Conservation (phyloP, 441 rosid species). For the Hura crepitans region DNA sequence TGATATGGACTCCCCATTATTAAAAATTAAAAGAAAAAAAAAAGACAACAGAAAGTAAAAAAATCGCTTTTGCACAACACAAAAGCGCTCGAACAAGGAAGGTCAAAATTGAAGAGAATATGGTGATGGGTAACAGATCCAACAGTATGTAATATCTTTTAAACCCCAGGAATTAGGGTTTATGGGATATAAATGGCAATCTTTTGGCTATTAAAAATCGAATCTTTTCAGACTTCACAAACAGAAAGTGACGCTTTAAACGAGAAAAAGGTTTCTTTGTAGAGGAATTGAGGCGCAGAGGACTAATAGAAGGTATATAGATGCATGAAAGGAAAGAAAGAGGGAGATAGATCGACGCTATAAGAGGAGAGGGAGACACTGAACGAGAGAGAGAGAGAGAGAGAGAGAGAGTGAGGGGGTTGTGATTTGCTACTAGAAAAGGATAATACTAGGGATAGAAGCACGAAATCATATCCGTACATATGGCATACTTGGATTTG, state of each 20-base stretch:
- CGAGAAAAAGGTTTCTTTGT: not conserved
- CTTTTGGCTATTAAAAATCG: not conserved
- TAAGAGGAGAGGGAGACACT: no score
- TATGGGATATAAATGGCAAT: not conserved
- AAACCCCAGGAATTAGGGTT: slow-evolving; percentile 19
- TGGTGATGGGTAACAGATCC: slow-evolving; percentile 1
- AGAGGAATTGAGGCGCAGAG: not conserved
- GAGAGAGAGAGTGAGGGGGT: not conserved
- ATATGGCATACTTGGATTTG: not conserved
- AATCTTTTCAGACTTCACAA: not conserved
- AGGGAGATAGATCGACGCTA: no score
- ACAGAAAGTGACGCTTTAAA: not conserved
- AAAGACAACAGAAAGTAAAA: not conserved
- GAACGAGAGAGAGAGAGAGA: not conserved
- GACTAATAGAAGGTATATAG: not conserved
- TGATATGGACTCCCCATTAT: slow-evolving; percentile 54
- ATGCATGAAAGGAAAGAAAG: not conserved
- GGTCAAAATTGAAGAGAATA: slow-evolving; percentile 6
- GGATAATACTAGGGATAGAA: slow-evolving; percentile 9
- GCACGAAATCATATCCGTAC: slow-evolving; percentile 19
- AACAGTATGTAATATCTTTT: not conserved
- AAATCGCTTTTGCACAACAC: slow-evolving; percentile 18
- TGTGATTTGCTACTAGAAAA: slow-evolving; percentile 6
- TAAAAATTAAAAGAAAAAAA: not conserved
- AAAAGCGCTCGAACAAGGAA: slow-evolving; percentile 31